Evolutionary conservation across 2,329 filamentous ascomycete genomes (phyloP).

Genomic region (Cryoendolithus antarcticus): DNA sequence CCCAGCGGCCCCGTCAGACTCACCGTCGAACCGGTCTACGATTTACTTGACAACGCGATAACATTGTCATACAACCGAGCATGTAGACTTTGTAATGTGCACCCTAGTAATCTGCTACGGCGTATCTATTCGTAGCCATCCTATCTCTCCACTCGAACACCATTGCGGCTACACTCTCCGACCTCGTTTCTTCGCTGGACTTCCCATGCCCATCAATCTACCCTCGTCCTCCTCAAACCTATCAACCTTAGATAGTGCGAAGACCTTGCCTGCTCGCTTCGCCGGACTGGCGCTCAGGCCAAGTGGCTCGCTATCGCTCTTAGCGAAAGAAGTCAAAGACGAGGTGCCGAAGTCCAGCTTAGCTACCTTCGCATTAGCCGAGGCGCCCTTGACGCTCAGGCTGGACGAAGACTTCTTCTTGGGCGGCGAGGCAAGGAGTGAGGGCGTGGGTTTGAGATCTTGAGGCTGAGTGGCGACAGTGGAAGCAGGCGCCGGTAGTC

Average conservation of each 20-base stretch:
- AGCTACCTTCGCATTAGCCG: conserved; percentile 6
- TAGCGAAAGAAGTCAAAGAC: conserved; percentile 3
- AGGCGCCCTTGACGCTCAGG: conserved; percentile 1
- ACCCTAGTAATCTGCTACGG: background rate
- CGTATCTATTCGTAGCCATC: background rate
- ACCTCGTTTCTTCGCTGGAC: conserved; percentile 21
- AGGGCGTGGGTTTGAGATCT: background rate
- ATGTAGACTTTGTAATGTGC: background rate
- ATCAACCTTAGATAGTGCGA: too few species aligned
- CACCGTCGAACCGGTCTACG: too few species aligned
- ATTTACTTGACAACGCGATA: too few species aligned
- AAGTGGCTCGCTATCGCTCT: conserved; percentile 1
- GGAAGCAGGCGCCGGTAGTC: conserved; percentile 13
- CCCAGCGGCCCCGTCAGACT: too few species aligned
- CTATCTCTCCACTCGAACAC: background rate
- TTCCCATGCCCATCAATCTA: conserved; percentile 7
- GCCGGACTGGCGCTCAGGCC: conserved; percentile 3
- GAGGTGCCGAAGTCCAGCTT: conserved; percentile 15
- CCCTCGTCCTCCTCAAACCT: conserved; percentile 3
- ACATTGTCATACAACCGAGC: too few species aligned
- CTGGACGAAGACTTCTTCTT: conserved; percentile 12
- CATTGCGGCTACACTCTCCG: conserved; percentile 13
- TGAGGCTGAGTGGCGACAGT: background rate
- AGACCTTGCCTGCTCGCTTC: conserved; percentile 3
- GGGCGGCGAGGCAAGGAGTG: conserved; percentile 18